These are phyloP conservation scores for Sanguinoderma infundibulare DNA, from an alignment of 1,284 basidiomycete species.

Conservation along the genomic window DNA sequence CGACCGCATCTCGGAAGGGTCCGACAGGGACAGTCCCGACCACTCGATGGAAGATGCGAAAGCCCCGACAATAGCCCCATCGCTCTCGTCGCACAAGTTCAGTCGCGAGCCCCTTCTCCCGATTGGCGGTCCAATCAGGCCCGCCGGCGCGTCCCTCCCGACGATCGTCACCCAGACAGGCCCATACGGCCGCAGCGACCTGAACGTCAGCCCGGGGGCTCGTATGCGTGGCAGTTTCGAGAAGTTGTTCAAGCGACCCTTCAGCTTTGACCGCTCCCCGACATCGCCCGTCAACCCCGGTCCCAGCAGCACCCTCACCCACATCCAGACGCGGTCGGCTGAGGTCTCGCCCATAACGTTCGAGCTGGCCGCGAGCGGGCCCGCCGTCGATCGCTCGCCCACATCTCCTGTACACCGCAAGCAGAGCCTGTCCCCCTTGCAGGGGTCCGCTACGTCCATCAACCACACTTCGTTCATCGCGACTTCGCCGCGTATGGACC, in stretches of 20 bases:
- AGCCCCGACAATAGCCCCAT: slow-evolving; percentile 24
- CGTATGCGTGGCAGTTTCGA: slow-evolving; percentile 60
- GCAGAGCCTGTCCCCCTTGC: slow-evolving; percentile 27
- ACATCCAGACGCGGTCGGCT: slow-evolving; percentile 26
- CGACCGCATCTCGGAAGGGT: slow-evolving; percentile 37
- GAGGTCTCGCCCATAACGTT: slow-evolving; percentile 34
- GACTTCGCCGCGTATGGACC: slow-evolving; percentile 33
- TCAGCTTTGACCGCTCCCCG: slow-evolving; percentile 53
- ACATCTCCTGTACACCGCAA: slow-evolving; percentile 30
- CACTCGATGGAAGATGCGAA: slow-evolving; percentile 36
- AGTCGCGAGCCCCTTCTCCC: slow-evolving; percentile 74
- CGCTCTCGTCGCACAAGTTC: slow-evolving; percentile 49
- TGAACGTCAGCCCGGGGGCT: slow-evolving; percentile 38
- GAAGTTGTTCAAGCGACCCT: slow-evolving; percentile 54
- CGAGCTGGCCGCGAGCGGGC: slow-evolving; percentile 28
- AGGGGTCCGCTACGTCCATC: slow-evolving; percentile 33
- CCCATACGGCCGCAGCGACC: slow-evolving; percentile 36
- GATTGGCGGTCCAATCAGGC: slow-evolving; percentile 35
- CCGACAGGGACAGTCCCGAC: slow-evolving; percentile 37
- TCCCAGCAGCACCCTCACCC: slow-evolving; percentile 23
- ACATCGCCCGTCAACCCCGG: slow-evolving; percentile 24
- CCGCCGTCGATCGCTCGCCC: slow-evolving; percentile 23
- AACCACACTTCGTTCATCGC: slow-evolving; percentile 46
- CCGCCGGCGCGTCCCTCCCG: slow-evolving; percentile 27
- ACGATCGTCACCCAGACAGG: slow-evolving; percentile 31